Conservation (phyloP, 1,139 yeast species). For the Protomyces macrosporus region DNA sequence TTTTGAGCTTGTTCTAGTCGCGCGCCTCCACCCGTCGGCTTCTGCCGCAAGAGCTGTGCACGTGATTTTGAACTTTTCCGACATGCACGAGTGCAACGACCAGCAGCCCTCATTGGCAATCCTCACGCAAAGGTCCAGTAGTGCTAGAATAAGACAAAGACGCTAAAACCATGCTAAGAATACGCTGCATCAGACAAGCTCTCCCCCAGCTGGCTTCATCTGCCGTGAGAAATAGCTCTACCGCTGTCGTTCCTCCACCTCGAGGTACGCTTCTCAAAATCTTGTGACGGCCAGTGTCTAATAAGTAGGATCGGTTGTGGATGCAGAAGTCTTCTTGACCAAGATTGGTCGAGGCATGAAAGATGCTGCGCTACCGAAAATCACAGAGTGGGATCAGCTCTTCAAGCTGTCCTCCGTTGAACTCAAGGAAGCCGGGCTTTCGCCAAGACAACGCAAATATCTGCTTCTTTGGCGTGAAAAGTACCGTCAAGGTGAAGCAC, state of each 20-base stretch:
- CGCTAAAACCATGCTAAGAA: not conserved
- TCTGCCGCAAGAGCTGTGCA: too few relatives aligned
- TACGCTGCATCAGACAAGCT: not conserved
- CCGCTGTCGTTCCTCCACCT: not conserved
- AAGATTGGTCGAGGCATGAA: constrained; percentile 15
- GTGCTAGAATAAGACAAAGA: too few relatives aligned
- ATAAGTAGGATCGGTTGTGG: not conserved
- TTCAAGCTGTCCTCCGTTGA: constrained; percentile 6
- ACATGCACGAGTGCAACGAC: too few relatives aligned
- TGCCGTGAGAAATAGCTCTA: not conserved
- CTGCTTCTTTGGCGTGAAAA: constrained; percentile 20
- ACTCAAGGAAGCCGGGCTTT: constrained; percentile 22
- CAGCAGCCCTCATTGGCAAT: too few relatives aligned
- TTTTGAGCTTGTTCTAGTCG: too few relatives aligned
- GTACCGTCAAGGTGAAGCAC: constrained; percentile 13
- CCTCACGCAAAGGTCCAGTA: too few relatives aligned
- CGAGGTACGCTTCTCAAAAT: not conserved
- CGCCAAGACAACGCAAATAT: constrained; percentile 14
- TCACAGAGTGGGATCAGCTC: constrained; percentile 16
- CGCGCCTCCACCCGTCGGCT: too few relatives aligned
- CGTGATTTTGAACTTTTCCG: too few relatives aligned
- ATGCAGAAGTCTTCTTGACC: constrained; percentile 7
- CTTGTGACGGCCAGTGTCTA: not conserved
- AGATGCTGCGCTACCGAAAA: not conserved
- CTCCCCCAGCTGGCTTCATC: not conserved